phyloP scores from a whole-genome alignment of 768 basidiomycete genomes.

The Guyanaporus albipodus region DNA sequence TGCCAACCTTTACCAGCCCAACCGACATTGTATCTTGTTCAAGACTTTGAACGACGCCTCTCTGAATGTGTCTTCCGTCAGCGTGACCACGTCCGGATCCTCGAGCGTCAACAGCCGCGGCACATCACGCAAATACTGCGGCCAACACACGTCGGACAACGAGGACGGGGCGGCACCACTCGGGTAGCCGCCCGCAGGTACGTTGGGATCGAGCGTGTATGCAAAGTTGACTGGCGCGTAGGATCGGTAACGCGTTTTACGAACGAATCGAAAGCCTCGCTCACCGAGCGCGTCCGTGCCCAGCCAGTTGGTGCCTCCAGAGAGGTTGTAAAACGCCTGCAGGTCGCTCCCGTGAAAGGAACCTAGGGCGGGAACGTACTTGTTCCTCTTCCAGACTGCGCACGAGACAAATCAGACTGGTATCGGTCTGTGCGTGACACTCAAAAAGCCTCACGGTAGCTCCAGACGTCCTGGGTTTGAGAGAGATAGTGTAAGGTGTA shows the following conservation, averaged over 20 bases:
- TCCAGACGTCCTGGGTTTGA: not conserved
- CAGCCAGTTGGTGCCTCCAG: slow-evolving; percentile 9
- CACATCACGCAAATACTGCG: not conserved
- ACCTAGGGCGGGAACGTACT: slow-evolving; percentile 9
- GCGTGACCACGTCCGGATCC: slow-evolving; percentile 10
- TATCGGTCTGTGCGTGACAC: too few species aligned
- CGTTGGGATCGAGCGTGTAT: slow-evolving; percentile 10
- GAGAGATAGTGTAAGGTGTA: not conserved
- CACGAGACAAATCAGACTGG: too few species aligned
- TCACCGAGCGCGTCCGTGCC: slow-evolving; percentile 13
- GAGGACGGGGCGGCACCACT: slow-evolving; percentile 6
- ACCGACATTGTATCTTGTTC: slow-evolving; percentile 6
- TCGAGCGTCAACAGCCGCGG: slow-evolving; percentile 8
- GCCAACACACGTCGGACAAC: slow-evolving; percentile 7
- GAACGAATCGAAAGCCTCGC: not conserved
- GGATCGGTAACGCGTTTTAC: not conserved
- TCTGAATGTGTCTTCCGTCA: slow-evolving; percentile 12
- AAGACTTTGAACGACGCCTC: slow-evolving; percentile 2
- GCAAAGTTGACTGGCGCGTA: slow-evolving; percentile 15
- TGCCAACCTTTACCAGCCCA: slow-evolving; percentile 12
- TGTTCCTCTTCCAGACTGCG: slow-evolving; percentile 18
- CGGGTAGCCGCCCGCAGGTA: slow-evolving; percentile 8
- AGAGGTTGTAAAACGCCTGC: slow-evolving; percentile 12
- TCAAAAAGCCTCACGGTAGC: not conserved
- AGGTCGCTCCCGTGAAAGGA: slow-evolving; percentile 21